A percentile compares a stretch with the other conserved stretches of the same genome.
phyloP scores from a whole-genome alignment of 2,329 filamentous ascomycete genomes.

The Aureobasidium leucospermi region DNA sequence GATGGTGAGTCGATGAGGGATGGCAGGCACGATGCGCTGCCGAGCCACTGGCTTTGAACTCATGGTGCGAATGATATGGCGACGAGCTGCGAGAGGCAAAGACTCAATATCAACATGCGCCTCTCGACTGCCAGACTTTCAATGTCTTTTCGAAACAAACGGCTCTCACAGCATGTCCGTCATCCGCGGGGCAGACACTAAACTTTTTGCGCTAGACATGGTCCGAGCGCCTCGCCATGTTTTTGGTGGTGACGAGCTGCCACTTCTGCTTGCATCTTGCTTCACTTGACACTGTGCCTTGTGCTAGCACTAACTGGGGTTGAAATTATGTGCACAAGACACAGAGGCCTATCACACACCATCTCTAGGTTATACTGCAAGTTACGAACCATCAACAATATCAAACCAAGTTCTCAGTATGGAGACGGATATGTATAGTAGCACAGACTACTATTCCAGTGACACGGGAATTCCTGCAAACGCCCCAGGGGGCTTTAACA shows the following conservation, averaged over 20 bases:
- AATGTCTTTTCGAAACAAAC: conserved; percentile 4
- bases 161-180: conserved; percentile 1
- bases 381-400: too few relatives aligned
- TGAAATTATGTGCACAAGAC: too few relatives aligned
- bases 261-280: background rate
- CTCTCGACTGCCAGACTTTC: conserved; percentile 10
- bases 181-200: conserved; percentile 7
- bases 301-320: too few relatives aligned
- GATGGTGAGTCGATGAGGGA: conserved; percentile 7
- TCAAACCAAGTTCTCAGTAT: background rate
- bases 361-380: background rate
- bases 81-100: conserved; percentile 5
- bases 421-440: background rate
- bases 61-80: background rate
- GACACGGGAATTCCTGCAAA: background rate
- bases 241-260: background rate
- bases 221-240: background rate
- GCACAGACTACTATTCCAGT: background rate
- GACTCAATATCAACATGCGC: conserved; percentile 13
- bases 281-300: too few relatives aligned
- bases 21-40: conserved; percentile 14
- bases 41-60: conserved; percentile 2
- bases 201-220: conserved; percentile 9
- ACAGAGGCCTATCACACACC: too few relatives aligned
- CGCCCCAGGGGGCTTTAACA: too few relatives aligned